Evolutionary conservation across 371 early-diverging fungal species (phyloP).

Genomic region (Batkoa obscura): DNA sequence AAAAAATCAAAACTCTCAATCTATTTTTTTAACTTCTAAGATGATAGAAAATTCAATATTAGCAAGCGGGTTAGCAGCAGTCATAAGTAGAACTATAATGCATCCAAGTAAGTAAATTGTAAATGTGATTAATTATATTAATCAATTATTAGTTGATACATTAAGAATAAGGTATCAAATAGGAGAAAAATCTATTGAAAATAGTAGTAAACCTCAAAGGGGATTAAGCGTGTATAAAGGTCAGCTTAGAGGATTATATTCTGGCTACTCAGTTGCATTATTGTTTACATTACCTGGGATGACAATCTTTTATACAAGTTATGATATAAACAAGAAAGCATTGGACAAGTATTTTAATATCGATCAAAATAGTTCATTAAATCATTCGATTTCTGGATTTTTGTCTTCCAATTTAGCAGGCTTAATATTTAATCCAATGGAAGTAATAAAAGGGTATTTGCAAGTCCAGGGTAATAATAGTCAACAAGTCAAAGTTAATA

Average conservation of each 20-base stretch:
- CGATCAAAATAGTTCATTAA: neutral
- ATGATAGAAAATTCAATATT: constrained; percentile 3
- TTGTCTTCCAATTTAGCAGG: constrained; percentile 1
- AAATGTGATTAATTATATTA: neutral
- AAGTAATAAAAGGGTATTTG: neutral
- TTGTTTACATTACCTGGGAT: constrained; percentile 2
- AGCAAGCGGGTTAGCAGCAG: neutral
- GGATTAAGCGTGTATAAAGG: no score
- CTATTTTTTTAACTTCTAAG: no score
- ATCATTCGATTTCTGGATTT: constrained; percentile 1
- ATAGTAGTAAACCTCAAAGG: no score
- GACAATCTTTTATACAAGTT: neutral
- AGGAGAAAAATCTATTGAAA: neutral
- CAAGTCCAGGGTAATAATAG: neutral
- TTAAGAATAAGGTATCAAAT: neutral
- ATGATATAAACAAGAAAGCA: neutral
- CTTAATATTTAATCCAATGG: constrained; percentile 4
- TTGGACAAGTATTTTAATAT: neutral
- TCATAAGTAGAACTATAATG: constrained; percentile 4
- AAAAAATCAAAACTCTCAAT: no score
- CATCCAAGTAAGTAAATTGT: constrained; percentile 5
- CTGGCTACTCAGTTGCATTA: constrained; percentile 4
- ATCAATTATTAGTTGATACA: constrained; percentile 1
- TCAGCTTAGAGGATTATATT: neutral
- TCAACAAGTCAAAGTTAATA: neutral